Base-by-base conservation (phyloP, 495 filamentous ascomycete species). In the Aspergillus saccharolyticus region DNA sequence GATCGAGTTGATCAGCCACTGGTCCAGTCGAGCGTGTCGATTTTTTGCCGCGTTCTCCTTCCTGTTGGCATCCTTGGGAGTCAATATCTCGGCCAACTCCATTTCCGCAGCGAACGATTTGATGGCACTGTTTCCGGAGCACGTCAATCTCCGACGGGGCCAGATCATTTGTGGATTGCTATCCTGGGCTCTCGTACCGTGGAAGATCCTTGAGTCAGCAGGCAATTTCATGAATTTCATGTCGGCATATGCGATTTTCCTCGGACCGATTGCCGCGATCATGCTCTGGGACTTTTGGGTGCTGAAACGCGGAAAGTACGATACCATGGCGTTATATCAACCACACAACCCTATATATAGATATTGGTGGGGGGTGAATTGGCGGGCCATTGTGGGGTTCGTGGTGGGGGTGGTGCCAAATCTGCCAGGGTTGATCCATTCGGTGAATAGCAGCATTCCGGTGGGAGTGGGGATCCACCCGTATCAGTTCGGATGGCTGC, bases 281-380 rank as follows among this genome's bases (percentile, higher is more conserved):
- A 82, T 90, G 71, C 71, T 81, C 0, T 76, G 78, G 17, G 87
- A 90, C 63, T 89, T 80, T 68, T 89, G 85, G 85, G 63, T 86
- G 51, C 67, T 89, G 16, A 84, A 89, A 60, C 65, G 62, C n/a
- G 65, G 75, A 30, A 75, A 80, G 44, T 84, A 86, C 61, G 84
- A 89, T 64, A 76, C 81, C 0, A 77, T 82, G 10, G 75, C 75
- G 15, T 52, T 80, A 14, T 80, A 79, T 55, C 72, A 75, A 63
- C 74, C 70, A 0, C 24, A 44, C 18, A 67, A 66, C 30, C 66
- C 64, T 24, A 72, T 58, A 3, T 78, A 82, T 43, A 73, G 81
- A 14, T 89, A 88, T 69, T 66, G 70, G 63, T 65, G 63, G 6
- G 82, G 85, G 5, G 70, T 82, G 28, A 89, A 90, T 62, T 89